Evolutionary conservation across 2,329 filamentous ascomycete genomes (phyloP).

Genomic region (Stachybotrys echinatus): DNA sequence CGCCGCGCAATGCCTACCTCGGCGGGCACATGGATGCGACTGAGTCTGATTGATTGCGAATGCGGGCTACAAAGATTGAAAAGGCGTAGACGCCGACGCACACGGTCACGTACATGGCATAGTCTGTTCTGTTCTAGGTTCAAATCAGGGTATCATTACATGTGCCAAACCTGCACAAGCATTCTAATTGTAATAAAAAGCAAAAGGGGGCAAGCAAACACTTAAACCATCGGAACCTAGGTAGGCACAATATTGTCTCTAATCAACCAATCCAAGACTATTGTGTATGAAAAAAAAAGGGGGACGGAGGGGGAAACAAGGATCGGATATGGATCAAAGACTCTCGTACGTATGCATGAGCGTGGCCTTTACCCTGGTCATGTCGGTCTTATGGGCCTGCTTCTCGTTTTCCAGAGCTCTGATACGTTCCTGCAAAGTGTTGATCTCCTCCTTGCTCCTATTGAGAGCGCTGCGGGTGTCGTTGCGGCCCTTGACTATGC

Average conservation of each 20-base stretch:
- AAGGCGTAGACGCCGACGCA: background rate
- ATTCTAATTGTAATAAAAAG: too few species aligned
- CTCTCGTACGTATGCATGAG: background rate
- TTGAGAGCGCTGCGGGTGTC: conserved; percentile 57
- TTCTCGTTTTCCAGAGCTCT: conserved; percentile 32
- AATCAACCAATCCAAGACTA: too few species aligned
- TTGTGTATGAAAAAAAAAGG: background rate
- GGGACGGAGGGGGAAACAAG: background rate
- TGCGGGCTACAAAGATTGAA: background rate
- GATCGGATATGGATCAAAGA: background rate
- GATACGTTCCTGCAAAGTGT: conserved; percentile 29
- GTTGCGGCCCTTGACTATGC: conserved; percentile 60
- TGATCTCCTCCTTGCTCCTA: conserved; percentile 49
- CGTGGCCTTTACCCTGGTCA: background rate
- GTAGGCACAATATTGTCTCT: too few species aligned
- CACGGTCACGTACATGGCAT: background rate
- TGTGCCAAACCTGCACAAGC: too few species aligned
- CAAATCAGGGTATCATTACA: too few species aligned
- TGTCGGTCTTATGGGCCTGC: conserved; percentile 20
- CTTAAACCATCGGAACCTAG: too few species aligned
- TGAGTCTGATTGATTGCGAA: background rate
- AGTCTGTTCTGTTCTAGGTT: too few species aligned
- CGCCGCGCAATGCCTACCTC: background rate
- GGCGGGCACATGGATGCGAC: background rate
- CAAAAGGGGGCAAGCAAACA: too few species aligned